Percentiles rank a stretch among this genome's conserved stretches.
Conservation (phyloP, 345 rosid genomes). For the Acer yangbiense region DNA sequence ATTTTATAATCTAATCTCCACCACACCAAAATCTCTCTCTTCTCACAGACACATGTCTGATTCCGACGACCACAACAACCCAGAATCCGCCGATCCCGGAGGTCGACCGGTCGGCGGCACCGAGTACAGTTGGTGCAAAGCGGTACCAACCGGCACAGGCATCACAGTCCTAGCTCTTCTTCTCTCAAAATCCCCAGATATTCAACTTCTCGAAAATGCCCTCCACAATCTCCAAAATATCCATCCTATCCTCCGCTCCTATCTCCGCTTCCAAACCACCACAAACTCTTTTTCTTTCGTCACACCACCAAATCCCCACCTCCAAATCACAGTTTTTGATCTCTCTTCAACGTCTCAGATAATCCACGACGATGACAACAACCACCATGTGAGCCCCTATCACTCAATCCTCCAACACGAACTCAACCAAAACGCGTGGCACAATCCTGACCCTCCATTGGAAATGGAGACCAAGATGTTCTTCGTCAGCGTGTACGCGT, state of each 20-base stretch:
- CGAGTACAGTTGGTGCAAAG: conserved; percentile 90
- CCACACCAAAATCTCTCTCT: background rate
- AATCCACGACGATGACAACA: conserved; percentile 18
- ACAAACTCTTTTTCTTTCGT: conserved; percentile 56
- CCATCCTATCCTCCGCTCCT: conserved; percentile 80
- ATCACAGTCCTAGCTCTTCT: conserved; percentile 73
- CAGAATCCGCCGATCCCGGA: conserved; percentile 28
- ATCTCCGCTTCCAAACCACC: conserved; percentile 51
- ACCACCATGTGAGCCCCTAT: conserved; percentile 25
- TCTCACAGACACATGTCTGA: background rate
- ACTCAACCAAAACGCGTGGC: conserved; percentile 65
- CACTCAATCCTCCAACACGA: conserved; percentile 73
- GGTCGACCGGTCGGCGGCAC: conserved; percentile 65
- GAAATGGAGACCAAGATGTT: conserved; percentile 41
- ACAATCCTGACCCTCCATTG: conserved; percentile 24
- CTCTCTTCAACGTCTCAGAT: conserved; percentile 54
- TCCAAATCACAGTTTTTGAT: conserved; percentile 50
- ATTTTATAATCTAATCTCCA: no score
- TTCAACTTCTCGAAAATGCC: conserved; percentile 46
- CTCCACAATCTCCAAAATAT: conserved; percentile 57
- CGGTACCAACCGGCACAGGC: conserved; percentile 82
- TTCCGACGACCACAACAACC: conserved; percentile 22
- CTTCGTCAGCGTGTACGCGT: conserved; percentile 51
- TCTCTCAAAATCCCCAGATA: conserved; percentile 43
- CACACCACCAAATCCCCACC: conserved; percentile 42